These are phyloP conservation scores for Aureobasidium sp. DNA, from an alignment of 2,329 filamentous ascomycete species.

Conservation along the genomic window DNA sequence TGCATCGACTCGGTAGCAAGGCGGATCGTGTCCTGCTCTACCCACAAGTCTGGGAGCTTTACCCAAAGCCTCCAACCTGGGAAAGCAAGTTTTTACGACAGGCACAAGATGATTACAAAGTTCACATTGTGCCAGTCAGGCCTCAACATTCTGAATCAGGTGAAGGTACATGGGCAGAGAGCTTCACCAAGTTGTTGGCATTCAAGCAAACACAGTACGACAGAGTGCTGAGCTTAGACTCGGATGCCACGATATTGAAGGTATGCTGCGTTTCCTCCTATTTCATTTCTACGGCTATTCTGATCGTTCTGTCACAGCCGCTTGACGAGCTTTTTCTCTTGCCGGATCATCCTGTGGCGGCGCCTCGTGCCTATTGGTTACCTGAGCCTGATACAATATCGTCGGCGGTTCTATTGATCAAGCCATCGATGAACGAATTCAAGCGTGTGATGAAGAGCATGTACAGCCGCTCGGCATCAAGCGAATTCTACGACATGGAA, in stretches of 20 bases:
- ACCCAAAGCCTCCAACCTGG: conserved; percentile 1
- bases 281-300: background rate
- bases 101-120: conserved; percentile 43
- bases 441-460: conserved; percentile 30
- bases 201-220: conserved; percentile 60
- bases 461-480: conserved; percentile 11
- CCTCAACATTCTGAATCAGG: conserved; percentile 25
- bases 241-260: conserved; percentile 53
- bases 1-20: conserved; percentile 34
- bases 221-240: conserved; percentile 52
- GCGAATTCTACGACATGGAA: conserved; percentile 57
- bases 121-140: conserved; percentile 42
- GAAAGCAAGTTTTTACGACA: conserved; percentile 40
- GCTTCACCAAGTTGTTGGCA: conserved; percentile 60
- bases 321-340: conserved; percentile 66
- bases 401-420: conserved; percentile 52
- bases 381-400: conserved; percentile 35
- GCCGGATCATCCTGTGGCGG: conserved; percentile 53
- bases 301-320: conserved; percentile 31
- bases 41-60: conserved; percentile 29
- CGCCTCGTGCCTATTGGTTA: conserved; percentile 65
- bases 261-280: background rate
- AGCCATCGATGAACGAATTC: conserved; percentile 51
- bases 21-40: conserved; percentile 41
- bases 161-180: conserved; percentile 53